phyloP scores from a whole-genome alignment of 768 basidiomycete species.

The Nevesoporus exiguus region DNA sequence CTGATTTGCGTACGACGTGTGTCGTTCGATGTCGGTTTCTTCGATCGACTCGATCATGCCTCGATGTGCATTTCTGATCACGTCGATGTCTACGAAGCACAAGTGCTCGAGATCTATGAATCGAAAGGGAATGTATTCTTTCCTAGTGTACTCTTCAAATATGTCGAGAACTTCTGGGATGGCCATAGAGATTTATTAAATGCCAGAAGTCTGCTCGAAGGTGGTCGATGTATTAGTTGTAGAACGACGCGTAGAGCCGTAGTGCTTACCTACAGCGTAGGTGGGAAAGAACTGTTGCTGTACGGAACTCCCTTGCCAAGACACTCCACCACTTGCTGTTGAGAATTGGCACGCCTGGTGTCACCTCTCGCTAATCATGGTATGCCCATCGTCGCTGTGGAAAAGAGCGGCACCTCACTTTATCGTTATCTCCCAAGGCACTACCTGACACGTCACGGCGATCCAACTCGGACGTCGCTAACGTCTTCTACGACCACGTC shows the following conservation, averaged over 20 bases:
- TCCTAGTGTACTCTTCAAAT: constrained; percentile 10
- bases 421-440: not conserved
- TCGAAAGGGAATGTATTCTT: constrained; percentile 13
- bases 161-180: constrained; percentile 15
- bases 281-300: too few relatives aligned
- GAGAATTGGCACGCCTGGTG: too few relatives aligned
- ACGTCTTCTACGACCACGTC: constrained; percentile 13
- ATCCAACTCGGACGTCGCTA: not conserved
- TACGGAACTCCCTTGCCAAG: too few relatives aligned
- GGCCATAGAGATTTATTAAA: constrained; percentile 3
- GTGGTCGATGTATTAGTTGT: not conserved
- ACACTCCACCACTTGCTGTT: too few relatives aligned
- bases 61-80: constrained; percentile 3
- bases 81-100: constrained; percentile 8
- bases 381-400: not conserved
- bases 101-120: constrained; percentile 16
- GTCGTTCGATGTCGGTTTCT: constrained; percentile 20
- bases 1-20: constrained; percentile 23
- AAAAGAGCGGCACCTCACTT: not conserved
- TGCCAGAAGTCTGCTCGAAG: not conserved
- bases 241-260: not conserved
- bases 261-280: too few relatives aligned
- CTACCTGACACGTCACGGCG: not conserved
- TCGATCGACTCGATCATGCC: constrained; percentile 13
- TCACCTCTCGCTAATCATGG: not conserved